Evolutionary conservation across 2,329 filamentous ascomycete species (phyloP).

Genomic region (Colletotrichum viniferum): DNA sequence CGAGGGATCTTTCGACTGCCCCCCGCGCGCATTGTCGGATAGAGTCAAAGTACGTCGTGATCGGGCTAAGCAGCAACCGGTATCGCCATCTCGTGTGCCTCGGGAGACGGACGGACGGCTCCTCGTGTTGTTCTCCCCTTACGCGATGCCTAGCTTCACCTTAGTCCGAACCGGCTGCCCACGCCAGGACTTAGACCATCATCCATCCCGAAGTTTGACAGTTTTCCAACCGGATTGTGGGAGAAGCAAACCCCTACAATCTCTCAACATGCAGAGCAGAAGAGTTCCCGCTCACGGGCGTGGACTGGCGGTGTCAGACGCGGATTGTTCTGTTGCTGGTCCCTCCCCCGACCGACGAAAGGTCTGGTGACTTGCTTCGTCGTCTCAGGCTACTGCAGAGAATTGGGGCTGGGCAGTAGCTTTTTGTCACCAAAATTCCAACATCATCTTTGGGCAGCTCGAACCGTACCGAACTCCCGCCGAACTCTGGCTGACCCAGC

Average conservation of each 20-base stretch:
- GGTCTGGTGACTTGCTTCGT: background rate
- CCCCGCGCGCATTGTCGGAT: background rate
- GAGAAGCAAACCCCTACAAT: background rate
- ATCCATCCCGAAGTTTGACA: background rate
- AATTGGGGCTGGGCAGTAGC: background rate
- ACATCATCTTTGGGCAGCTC: constrained; percentile 1
- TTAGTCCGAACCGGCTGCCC: background rate
- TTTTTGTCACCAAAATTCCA: background rate
- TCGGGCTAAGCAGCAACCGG: background rate
- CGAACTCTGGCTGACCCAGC: background rate
- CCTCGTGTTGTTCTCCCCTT: background rate
- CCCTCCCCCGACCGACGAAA: background rate
- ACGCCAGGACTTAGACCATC: background rate
- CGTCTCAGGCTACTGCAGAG: constrained; percentile 6
- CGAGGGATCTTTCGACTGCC: background rate
- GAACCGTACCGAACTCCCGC: background rate
- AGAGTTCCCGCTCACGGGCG: background rate
- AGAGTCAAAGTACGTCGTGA: background rate
- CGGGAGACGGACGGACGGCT: background rate
- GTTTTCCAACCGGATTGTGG: background rate
- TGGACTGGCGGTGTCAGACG: background rate
- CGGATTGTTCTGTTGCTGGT: background rate
- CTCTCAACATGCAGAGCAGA: background rate
- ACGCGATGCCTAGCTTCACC: background rate
- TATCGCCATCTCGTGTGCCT: background rate